phyloP scores from a whole-genome alignment of 345 rosid species.

The Eucalyptus pumila region DNA sequence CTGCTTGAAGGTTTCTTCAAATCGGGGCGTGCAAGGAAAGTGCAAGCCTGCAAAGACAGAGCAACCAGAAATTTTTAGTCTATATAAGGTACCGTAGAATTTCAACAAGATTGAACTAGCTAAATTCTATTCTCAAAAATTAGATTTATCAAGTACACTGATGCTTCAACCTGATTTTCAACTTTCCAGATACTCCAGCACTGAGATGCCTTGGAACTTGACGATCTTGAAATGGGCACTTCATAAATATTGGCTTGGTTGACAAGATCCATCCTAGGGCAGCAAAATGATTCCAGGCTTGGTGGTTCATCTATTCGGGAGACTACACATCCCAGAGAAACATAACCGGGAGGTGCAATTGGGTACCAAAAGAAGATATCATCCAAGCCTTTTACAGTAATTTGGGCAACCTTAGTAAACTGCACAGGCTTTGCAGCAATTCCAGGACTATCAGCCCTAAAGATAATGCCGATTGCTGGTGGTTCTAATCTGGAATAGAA shows the following conservation, averaged over 20 bases:
- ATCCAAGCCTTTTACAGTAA: slow-evolving; percentile 77
- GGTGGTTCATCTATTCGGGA: slow-evolving; percentile 77
- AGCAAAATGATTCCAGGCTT: slow-evolving; percentile 47
- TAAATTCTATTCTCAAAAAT: background rate
- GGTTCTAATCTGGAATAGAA: slow-evolving; percentile 69
- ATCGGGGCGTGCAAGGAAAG: slow-evolving; percentile 91
- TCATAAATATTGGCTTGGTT: slow-evolving; percentile 75
- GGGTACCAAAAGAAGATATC: slow-evolving; percentile 96
- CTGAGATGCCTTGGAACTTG: slow-evolving; percentile 62
- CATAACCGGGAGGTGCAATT: slow-evolving; percentile 95
- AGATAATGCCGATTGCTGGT: slow-evolving; percentile 75
- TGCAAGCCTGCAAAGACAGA: slow-evolving; percentile 62
- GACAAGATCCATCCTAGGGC: slow-evolving; percentile 94
- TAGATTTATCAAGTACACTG: background rate
- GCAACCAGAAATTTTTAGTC: background rate
- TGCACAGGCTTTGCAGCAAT: slow-evolving; percentile 85
- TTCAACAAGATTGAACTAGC: background rate
- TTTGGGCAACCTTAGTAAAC: slow-evolving; percentile 76
- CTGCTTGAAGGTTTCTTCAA: slow-evolving; percentile 69
- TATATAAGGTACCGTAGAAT: background rate
- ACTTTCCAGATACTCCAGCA: slow-evolving; percentile 99
- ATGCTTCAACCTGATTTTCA: slow-evolving; percentile 79
- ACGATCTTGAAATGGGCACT: slow-evolving; percentile 67
- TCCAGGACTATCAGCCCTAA: slow-evolving; percentile 68
- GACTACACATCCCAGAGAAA: slow-evolving; percentile 78